These are phyloP conservation scores for Termitomyces sp. DNA, from an alignment of 768 basidiomycete species.

Conservation along the genomic window DNA sequence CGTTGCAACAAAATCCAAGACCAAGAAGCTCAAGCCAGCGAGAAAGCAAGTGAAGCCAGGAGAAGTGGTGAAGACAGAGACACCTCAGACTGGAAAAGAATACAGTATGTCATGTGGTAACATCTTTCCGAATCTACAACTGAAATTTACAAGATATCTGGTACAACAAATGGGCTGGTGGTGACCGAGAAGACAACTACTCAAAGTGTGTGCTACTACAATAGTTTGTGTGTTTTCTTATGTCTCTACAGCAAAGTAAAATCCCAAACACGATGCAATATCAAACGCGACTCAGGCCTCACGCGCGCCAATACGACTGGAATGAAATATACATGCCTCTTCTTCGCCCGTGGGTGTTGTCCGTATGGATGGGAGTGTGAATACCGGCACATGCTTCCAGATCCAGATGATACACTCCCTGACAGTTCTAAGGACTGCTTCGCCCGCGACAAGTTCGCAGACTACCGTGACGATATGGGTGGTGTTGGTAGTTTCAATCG, in stretches of 20 bases:
- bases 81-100: conserved; percentile 90
- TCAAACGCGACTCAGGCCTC: conserved; percentile 86
- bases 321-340: conserved; percentile 90
- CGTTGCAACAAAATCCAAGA: conserved; percentile 7
- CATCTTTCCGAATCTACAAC: not conserved
- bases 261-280: conserved; percentile 87
- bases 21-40: conserved; percentile 85
- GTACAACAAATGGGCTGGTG: conserved; percentile 99
- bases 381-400: conserved; percentile 87
- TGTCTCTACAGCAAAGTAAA: conserved; percentile 72
- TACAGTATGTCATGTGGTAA: conserved; percentile 64
- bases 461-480: conserved; percentile 99
- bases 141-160: conserved; percentile 67
- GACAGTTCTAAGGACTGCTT: conserved; percentile 97
- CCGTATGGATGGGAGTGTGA: conserved; percentile 99
- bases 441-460: conserved; percentile 92
- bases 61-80: conserved; percentile 85
- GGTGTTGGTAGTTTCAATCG: conserved; percentile 96
- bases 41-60: conserved; percentile 90
- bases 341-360: conserved; percentile 95
- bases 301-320: conserved; percentile 94
- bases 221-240: conserved; percentile 1
- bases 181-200: conserved; percentile 94
- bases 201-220: conserved; percentile 65
- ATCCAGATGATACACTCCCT: conserved; percentile 62